These are phyloP conservation scores for Stylonectria norvegica DNA, from an alignment of 2,329 filamentous ascomycete genomes.

Conservation along the genomic window DNA sequence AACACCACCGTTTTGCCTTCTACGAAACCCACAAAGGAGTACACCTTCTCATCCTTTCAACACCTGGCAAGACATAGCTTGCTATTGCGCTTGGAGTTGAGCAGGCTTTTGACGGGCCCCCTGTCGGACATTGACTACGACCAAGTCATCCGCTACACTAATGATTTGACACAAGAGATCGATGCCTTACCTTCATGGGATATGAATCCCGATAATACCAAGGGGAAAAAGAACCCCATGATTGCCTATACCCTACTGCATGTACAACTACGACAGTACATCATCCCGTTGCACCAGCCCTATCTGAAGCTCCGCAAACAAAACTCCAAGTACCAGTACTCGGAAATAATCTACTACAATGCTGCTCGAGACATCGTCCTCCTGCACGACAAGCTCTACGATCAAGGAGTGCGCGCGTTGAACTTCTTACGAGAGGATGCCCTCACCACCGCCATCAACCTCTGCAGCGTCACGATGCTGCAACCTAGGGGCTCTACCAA, in stretches of 20 bases:
- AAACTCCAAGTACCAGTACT: constrained; percentile 60
- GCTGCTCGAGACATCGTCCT: constrained; percentile 59
- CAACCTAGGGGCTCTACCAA: constrained; percentile 57
- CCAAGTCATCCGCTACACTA: constrained; percentile 58
- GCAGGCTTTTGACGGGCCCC: constrained; percentile 52
- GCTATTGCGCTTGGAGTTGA: constrained; percentile 54
- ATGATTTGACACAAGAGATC: constrained; percentile 59
- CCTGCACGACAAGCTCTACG: constrained; percentile 58
- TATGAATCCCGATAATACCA: constrained; percentile 35
- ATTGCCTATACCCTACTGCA: constrained; percentile 59
- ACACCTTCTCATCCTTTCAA: constrained; percentile 59
- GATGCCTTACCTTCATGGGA: constrained; percentile 57
- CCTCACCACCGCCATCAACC: constrained; percentile 57
- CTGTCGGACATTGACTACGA: constrained; percentile 57
- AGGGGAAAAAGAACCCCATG: constrained; percentile 50
- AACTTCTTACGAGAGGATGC: constrained; percentile 60
- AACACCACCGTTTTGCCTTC: constrained; percentile 48
- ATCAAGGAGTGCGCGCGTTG: constrained; percentile 55
- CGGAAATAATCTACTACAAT: constrained; percentile 62
- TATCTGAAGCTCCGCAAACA: constrained; percentile 57
- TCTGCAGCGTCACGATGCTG: constrained; percentile 59
- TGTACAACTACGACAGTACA: constrained; percentile 59
- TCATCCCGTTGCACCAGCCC: constrained; percentile 59
- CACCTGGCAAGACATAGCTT: constrained; percentile 55
- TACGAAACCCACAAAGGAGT: constrained; percentile 50